Evolutionary conservation across 352 stramenopile genomes (phyloP), one percentile per base, ranked within the genome.

Genomic region (Phytophthora megakarya): DNA sequence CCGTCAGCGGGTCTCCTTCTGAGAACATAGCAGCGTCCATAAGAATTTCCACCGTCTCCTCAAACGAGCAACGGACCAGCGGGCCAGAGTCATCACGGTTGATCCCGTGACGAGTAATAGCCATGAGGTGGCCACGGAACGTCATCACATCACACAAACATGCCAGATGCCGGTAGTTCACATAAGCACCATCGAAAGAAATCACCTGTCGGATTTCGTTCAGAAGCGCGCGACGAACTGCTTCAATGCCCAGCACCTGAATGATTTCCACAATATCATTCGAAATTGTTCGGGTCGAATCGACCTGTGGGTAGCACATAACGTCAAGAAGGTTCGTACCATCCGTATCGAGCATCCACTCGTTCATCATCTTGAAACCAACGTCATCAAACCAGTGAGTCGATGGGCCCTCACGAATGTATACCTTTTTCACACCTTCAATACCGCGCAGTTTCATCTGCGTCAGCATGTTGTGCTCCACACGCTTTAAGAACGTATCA

Each of bases 191-290:
- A 90, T 99, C 97, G 73, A 99, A 99, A 57, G 89, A 98, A 82
- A 99, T 98, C 28, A 99, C 96, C 69, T 98, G 97, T 40, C 97
- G 89, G 35, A 99, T 96, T 75, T 99, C 97, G 70, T 98, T 97
- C 64, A 98, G 77, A 60, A 98, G 60, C 32, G 90, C 88, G 22
- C 88, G 84, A 54, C 92, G 88, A 50, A 95, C 88, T 52, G 91
- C 92, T 61, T 98, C 92, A 61, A 97, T 97, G 53, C 92, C 92
- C n/a, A 97, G 75, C 37, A 99, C 94, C 50, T 95, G 88, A 68
- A 99, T 99, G 42, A 99, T 98, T 84, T 99, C 97, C 40, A 99
- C 96, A 71, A 99, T 98, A 69, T 99, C 96, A 77, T 99, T 99
- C 28, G 93, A 98, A 66, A 98, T 98, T n/a, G 97, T 99, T 39